Evolutionary conservation across 2,329 filamentous ascomycete genomes (phyloP), one percentile per base, ranked within the genome.

Genomic region (Alternaria incomplexa): DNA sequence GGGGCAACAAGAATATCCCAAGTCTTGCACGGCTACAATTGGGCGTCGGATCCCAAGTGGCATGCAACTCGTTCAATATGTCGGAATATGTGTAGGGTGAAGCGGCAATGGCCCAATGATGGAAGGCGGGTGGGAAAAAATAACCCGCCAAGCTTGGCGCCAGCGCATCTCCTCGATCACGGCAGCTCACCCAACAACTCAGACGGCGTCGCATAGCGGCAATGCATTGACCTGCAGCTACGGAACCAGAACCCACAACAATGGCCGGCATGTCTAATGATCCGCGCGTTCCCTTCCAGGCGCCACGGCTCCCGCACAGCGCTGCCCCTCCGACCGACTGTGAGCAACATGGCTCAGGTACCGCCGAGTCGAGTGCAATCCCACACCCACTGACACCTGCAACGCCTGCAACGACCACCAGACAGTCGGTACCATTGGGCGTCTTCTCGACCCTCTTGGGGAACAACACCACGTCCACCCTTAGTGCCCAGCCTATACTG

Each of bases 191-290:
- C 70, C 64, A 74, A 73, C 74, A 71, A 68, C 69, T 72, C 72
- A 70, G 67, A 74, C 72, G 57, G 69, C 67, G 69, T 67, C 68
- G 73, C 70, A 72, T 74, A 73, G 71, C 73, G 71, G 64, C 77
- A 79, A 78, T 79, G 77, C 77, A 79, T 74, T 75, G 73, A 76
- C 72, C 69, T 77, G 75, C 73, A 77, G 74, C 71, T 72, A 73
- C 72, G 75, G 69, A 72, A 73, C 62, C 68, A 73, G 64, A 65
- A 48, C 58, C 66, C 70, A 79, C 76, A 72, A 78, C 77, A 72
- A 78, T 78, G 74, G 63, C 68, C 69, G 69, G 73, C 65, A 64
- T 68, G 66, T 71, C 69, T 67, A 67, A 66, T 62, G 63, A 70
- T 56, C 66, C 71, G 65, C 66, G 64, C 70, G 69, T 70, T 67